Percentiles rank a stretch among this genome's conserved stretches.
Evolutionary conservation across 176 grass and related monocot species (phyloP).

Genomic region (Phoenix dactylifera): DNA sequence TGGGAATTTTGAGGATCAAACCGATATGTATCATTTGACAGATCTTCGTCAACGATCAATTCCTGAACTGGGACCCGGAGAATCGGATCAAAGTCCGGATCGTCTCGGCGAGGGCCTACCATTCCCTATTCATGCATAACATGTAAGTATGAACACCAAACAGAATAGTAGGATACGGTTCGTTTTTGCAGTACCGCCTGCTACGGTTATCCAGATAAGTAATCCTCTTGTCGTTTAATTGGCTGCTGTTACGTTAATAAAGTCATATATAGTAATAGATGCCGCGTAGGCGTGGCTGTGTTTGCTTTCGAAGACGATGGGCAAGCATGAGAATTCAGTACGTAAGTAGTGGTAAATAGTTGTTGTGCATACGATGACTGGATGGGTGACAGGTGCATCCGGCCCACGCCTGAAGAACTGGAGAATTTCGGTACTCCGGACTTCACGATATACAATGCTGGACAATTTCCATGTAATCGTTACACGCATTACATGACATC

Average conservation of each 20-base stretch:
- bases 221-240: constrained; percentile 24
- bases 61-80: constrained; percentile 96
- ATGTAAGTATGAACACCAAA: constrained; percentile 62
- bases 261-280: constrained; percentile 2
- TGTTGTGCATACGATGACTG: constrained; percentile 55
- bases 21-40: neutral
- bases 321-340: constrained; percentile 14
- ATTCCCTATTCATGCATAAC: constrained; percentile 99
- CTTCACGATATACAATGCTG: constrained; percentile 99
- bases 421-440: constrained; percentile 89
- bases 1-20: too few species aligned
- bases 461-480: constrained; percentile 95
- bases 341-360: constrained; percentile 9
- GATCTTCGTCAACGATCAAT: constrained; percentile 98
- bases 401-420: constrained; percentile 88
- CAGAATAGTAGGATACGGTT: constrained; percentile 10
- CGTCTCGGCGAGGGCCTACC: constrained; percentile 90
- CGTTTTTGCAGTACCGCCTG: constrained; percentile 8
- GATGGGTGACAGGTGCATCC: constrained; percentile 88
- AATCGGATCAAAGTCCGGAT: constrained; percentile 97
- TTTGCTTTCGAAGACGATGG: constrained; percentile 35
- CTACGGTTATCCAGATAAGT: constrained; percentile 63
- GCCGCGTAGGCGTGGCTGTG: neutral
- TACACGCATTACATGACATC: constrained; percentile 99
- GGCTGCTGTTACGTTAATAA: constrained; percentile 15